A percentile compares a stretch with the other conserved stretches of the same genome.
Conservation (phyloP, 2,329 filamentous ascomycete genomes). For the Phoma sp. region DNA sequence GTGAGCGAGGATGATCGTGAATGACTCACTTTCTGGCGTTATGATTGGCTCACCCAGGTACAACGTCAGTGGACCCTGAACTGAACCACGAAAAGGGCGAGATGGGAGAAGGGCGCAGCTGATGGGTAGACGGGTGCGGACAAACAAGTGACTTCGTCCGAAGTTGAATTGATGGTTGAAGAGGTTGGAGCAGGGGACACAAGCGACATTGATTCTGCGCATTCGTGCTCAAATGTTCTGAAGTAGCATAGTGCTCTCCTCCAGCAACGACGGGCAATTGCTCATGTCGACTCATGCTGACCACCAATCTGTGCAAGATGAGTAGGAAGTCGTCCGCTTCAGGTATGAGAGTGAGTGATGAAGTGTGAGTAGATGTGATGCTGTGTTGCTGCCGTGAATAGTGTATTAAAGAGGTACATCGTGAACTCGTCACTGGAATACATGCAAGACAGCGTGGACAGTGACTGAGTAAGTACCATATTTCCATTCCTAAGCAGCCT, state of each 20-base stretch:
- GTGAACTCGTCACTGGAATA: neutral
- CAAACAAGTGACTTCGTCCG: too few species aligned
- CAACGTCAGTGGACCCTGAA: neutral
- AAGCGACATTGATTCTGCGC: neutral
- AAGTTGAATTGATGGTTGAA: neutral
- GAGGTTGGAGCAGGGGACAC: neutral
- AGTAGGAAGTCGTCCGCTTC: neutral
- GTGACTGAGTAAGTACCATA: constrained; percentile 10
- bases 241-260: neutral
- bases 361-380: constrained; percentile 1
- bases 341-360: neutral
- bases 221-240: neutral
- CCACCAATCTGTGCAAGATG: neutral
- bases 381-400: too few species aligned
- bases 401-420: neutral
- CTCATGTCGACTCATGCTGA: constrained; percentile 10
- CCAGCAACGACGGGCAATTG: neutral
- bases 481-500: constrained; percentile 6
- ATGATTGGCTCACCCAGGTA: constrained; percentile 8
- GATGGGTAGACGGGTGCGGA: neutral
- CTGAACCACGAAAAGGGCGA: neutral
- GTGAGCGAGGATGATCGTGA: constrained; percentile 17
- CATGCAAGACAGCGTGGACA: constrained; percentile 1
- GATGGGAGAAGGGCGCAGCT: neutral
- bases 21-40: constrained; percentile 23